phyloP scores from a whole-genome alignment of 2,329 filamentous ascomycete species.

The Fusarium goolgardi region DNA sequence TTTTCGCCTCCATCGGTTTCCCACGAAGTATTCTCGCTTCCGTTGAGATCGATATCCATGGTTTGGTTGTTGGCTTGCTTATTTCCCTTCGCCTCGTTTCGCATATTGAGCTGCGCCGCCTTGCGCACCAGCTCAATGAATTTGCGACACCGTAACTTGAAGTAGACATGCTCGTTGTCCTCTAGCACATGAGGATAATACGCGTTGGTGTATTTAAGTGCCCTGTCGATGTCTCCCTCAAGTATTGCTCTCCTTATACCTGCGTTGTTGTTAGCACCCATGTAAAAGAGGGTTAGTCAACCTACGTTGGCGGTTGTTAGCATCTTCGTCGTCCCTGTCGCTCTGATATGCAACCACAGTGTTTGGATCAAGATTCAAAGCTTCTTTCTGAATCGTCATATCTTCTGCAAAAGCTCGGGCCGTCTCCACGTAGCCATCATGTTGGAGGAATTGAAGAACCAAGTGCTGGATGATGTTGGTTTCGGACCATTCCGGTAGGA shows the following conservation, averaged over 20 bases:
- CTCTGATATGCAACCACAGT: constrained; percentile 67
- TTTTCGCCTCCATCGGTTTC: constrained; percentile 63
- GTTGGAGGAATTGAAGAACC: constrained; percentile 86
- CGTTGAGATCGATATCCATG: constrained; percentile 68
- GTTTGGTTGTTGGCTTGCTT: constrained; percentile 58
- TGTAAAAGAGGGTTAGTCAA: background rate
- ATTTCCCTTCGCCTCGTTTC: constrained; percentile 58
- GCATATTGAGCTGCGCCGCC: constrained; percentile 72
- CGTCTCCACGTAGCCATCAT: constrained; percentile 96
- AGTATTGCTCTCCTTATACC: constrained; percentile 88
- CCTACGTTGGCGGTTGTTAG: constrained; percentile 85
- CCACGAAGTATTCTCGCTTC: constrained; percentile 54
- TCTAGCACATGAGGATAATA: constrained; percentile 85
- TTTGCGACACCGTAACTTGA: constrained; percentile 87
- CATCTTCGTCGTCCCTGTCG: constrained; percentile 85
- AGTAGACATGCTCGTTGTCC: constrained; percentile 85
- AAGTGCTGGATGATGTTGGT: constrained; percentile 83
- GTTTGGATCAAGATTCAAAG: constrained; percentile 69
- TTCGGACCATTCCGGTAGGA: constrained; percentile 76
- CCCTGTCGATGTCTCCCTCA: constrained; percentile 90
- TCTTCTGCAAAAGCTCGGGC: constrained; percentile 89
- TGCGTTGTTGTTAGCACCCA: constrained; percentile 53
- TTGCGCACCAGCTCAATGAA: constrained; percentile 94
- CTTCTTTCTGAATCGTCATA: constrained; percentile 77
- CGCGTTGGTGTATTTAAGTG: constrained; percentile 81